phyloP scores from a whole-genome alignment of 2,329 filamentous ascomycete genomes.

The Ceratocystis albifundus region DNA sequence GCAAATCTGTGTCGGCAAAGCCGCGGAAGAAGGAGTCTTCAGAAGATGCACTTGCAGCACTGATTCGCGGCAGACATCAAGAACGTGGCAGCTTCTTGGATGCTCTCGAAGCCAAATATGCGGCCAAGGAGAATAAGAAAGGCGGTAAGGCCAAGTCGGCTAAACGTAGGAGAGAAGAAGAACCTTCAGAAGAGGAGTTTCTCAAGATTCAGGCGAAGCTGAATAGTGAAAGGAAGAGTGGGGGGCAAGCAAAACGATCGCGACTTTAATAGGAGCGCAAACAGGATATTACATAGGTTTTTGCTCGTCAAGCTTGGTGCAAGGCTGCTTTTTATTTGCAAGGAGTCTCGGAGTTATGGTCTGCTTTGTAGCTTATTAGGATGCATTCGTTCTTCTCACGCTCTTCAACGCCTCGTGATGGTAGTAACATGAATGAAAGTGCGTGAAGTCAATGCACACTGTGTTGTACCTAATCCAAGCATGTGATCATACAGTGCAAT shows the following conservation, averaged over 20 bases:
- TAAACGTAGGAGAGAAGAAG: constrained; percentile 45
- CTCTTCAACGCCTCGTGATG: too few species aligned
- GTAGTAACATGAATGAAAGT: neutral
- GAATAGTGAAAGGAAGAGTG: constrained; percentile 32
- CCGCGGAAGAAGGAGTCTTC: constrained; percentile 33
- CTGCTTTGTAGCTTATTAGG: neutral
- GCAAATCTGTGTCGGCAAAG: constrained; percentile 14
- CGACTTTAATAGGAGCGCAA: neutral
- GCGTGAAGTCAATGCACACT: neutral
- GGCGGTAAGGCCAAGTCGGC: neutral
- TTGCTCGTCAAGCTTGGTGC: neutral
- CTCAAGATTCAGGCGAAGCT: constrained; percentile 24
- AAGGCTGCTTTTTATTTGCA: neutral
- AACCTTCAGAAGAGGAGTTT: constrained; percentile 49
- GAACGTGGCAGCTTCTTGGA: constrained; percentile 57
- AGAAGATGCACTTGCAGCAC: constrained; percentile 51
- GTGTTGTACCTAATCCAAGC: neutral
- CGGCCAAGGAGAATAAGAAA: constrained; percentile 37
- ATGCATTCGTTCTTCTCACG: neutral
- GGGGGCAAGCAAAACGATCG: constrained; percentile 8
- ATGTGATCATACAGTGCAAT: neutral
- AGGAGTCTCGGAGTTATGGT: neutral
- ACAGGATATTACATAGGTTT: neutral
- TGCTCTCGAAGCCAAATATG: constrained; percentile 66
- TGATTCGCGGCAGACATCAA: constrained; percentile 63